Conservation (phyloP, 2,329 filamentous ascomycete species). For the Mollisiaceae sp. region DNA sequence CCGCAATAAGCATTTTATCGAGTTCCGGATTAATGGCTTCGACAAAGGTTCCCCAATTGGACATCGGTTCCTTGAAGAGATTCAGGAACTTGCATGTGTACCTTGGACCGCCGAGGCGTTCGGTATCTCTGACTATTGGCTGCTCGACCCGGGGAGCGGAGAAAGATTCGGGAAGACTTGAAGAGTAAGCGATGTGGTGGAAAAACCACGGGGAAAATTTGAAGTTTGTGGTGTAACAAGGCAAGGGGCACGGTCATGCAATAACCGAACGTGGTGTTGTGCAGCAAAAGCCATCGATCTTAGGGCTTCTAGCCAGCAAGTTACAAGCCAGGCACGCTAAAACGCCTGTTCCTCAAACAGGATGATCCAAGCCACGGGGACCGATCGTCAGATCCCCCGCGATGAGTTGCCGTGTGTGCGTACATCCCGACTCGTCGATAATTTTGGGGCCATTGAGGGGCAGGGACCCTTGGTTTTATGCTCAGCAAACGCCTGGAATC, state of each 20-base stretch:
- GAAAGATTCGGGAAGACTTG: too few relatives aligned
- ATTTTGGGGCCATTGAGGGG: slow-evolving; percentile 3
- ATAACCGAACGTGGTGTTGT: neutral
- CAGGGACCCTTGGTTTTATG: too few relatives aligned
- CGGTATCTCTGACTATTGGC: neutral
- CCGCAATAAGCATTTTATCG: neutral
- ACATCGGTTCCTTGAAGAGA: neutral
- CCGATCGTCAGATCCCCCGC: slow-evolving; percentile 13
- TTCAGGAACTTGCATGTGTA: too few relatives aligned
- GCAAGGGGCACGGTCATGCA: neutral
- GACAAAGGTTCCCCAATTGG: neutral
- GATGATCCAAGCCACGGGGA: slow-evolving; percentile 11
- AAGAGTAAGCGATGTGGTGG: neutral
- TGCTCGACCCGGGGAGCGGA: neutral
- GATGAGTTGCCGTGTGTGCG: neutral
- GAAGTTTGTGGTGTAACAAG: neutral
- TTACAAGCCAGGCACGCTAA: neutral
- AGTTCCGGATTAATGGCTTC: neutral
- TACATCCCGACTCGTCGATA: slow-evolving; percentile 7
- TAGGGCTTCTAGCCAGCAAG: neutral
- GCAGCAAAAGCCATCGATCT: neutral
- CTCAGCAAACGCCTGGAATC: too few relatives aligned
- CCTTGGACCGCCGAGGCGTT: neutral
- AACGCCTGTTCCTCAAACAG: neutral
- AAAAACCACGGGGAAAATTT: neutral